These are phyloP conservation scores for Penicillium parvum DNA, from an alignment of 495 filamentous ascomycete genomes.

Conservation along the genomic window DNA sequence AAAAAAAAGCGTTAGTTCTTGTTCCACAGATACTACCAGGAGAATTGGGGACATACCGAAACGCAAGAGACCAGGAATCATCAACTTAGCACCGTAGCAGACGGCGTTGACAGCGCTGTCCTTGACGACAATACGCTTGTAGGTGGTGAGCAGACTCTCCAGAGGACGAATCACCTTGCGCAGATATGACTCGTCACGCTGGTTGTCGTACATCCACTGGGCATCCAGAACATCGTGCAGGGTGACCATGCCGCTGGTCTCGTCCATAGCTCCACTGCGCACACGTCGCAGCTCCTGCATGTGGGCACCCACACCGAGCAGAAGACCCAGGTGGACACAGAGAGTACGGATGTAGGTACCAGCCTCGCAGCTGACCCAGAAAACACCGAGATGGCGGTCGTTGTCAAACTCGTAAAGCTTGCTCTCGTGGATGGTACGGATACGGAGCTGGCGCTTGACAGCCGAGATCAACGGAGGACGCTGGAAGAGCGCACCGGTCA, in stretches of 20 bases:
- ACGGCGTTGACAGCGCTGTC: conserved; percentile 93
- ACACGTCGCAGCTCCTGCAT: conserved; percentile 98
- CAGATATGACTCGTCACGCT: conserved; percentile 80
- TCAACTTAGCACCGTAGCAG: conserved; percentile 96
- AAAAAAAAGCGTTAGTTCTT: background rate
- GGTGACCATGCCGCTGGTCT: conserved; percentile 81
- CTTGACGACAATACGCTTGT: conserved; percentile 96
- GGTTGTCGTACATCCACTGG: conserved; percentile 89
- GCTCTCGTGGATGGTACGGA: conserved; percentile 93
- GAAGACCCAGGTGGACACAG: conserved; percentile 89
- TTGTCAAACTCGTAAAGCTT: conserved; percentile 97
- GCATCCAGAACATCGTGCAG: conserved; percentile 95
- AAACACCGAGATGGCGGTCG: conserved; percentile 93
- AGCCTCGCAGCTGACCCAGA: conserved; percentile 98
- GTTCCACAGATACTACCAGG: conserved; percentile 9
- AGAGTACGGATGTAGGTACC: conserved; percentile 98
- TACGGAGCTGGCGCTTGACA: conserved; percentile 96
- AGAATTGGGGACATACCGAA: conserved; percentile 61
- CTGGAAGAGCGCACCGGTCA: conserved; percentile 96
- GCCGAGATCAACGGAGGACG: conserved; percentile 95
- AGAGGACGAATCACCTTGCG: conserved; percentile 84
- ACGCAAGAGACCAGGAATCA: conserved; percentile 90
- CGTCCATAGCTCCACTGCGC: conserved; percentile 89
- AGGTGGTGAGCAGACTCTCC: conserved; percentile 83
- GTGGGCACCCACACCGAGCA: conserved; percentile 92